Base-by-base conservation (phyloP, 495 filamentous ascomycete genomes). In the Penicillium canariense region DNA sequence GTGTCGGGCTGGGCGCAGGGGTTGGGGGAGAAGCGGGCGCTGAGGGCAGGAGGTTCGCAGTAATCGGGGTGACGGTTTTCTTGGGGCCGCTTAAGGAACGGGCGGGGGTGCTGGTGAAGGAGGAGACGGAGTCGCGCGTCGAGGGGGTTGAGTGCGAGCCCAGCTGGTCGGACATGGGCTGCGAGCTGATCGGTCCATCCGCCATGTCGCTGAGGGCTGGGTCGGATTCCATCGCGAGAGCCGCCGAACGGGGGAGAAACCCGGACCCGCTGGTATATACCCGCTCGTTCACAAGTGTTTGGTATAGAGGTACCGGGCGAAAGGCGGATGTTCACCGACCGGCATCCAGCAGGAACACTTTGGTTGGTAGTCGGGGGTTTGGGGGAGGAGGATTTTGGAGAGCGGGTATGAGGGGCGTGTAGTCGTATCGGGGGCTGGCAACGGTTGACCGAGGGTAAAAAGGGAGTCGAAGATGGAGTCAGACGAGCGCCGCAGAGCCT, bases 1-100 rank as follows among this genome's bases (percentile, higher is more conserved):
- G 85, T 4, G 84, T 85, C 9, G 85, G 85, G 67, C 81, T 85
- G 3, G 85, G 85, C 36, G 85, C 85, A 20, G 85, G 85, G 12
- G 85, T 88, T 27, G 85, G 85, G 59, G 85, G 85, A 22, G 84
- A 87, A 4, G 84, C 81, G 30, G 85, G 84, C 42, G 85, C 84
- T 11, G 85, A 87, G 10, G 84, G 84, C 7, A 85, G 74, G 9
- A 85, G 77, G 57, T 79, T 86, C 35, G 75, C 77, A 50, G 85
- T 83, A 52, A 82, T 76, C 30, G 77, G 59, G 38, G 80, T 70
- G 39, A 70, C 54, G 27, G 77, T 69, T 49, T 80, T 82, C 53
- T 70, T 80, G 43, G 77, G 77, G 3, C 78, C 77, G 32, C 77
- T 74, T 32, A 83, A 77, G 27, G 80, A 76, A 56, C 72, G 71